Evolutionary conservation across 257 asterid species (phyloP).

Genomic region (Mitragyna speciosa): DNA sequence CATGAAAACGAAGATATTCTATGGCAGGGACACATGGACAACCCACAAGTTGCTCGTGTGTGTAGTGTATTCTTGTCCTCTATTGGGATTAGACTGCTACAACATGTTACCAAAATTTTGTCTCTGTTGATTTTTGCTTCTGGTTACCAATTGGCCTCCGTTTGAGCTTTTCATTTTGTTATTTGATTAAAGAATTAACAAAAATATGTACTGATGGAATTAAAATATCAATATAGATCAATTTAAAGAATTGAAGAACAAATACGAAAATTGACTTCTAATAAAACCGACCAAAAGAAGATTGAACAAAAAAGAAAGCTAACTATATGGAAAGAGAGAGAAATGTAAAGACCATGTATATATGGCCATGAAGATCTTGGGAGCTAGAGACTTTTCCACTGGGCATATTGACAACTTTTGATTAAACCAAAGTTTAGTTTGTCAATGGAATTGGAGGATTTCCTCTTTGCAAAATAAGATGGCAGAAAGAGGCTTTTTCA

Average conservation of each 20-base stretch:
- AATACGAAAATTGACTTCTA: constrained; percentile 20
- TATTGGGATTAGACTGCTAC: constrained; percentile 26
- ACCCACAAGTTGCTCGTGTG: constrained; percentile 39
- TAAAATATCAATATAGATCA: neutral
- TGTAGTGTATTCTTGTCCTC: constrained; percentile 53
- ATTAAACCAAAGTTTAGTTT: constrained; percentile 20
- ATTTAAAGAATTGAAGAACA: constrained; percentile 6
- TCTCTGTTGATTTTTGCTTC: constrained; percentile 21
- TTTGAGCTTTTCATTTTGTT: constrained; percentile 38
- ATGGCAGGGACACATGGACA: too few species aligned
- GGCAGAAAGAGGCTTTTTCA: too few species aligned
- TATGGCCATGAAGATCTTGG: constrained; percentile 30
- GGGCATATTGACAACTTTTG: constrained; percentile 3
- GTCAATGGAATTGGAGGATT: constrained; percentile 22
- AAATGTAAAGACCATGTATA: constrained; percentile 16
- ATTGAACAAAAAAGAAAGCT: neutral
- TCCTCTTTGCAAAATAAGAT: too few species aligned
- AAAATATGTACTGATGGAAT: neutral
- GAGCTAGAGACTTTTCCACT: constrained; percentile 21
- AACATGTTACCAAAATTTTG: constrained; percentile 18
- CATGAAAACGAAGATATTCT: too few species aligned
- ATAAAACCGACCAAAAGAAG: constrained; percentile 17
- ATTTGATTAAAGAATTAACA: neutral
- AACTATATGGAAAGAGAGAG: constrained; percentile 1
- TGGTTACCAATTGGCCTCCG: constrained; percentile 28